phyloP scores from a whole-genome alignment of 2,329 filamentous ascomycete genomes.

The Microdochium nivale region DNA sequence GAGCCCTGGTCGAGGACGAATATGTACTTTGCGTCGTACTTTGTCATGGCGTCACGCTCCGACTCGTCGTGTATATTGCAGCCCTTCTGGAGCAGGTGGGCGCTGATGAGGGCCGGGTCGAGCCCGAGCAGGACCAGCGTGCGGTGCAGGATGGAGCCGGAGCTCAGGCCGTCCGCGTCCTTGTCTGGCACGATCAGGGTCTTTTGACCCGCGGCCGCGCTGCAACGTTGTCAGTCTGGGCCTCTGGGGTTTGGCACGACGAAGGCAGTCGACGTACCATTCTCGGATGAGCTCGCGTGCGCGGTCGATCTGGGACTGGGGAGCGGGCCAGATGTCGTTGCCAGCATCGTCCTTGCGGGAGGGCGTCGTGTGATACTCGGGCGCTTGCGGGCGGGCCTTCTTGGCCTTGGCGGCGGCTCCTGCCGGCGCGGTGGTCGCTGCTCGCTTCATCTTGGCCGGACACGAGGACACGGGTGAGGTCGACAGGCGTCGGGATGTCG shows the following conservation, averaged over 20 bases:
- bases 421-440: conserved; percentile 10
- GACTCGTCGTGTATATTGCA: conserved; percentile 44
- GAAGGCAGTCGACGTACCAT: conserved; percentile 33
- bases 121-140: conserved; percentile 53
- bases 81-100: conserved; percentile 53
- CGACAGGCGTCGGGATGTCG: neutral
- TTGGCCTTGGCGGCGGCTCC: conserved; percentile 12
- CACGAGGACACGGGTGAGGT: neutral
- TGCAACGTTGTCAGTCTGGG: conserved; percentile 16
- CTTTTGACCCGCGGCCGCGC: conserved; percentile 38
- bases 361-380: conserved; percentile 35
- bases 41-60: conserved; percentile 42
- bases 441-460: conserved; percentile 15
- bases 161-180: conserved; percentile 58
- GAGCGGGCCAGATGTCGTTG: conserved; percentile 52
- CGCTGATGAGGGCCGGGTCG: conserved; percentile 38
- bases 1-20: conserved; percentile 61
- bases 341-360: conserved; percentile 33
- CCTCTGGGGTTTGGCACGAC: neutral
- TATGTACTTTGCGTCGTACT: conserved; percentile 43
- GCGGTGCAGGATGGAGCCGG: conserved; percentile 53
- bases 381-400: conserved; percentile 18
- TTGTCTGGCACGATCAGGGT: conserved; percentile 60
- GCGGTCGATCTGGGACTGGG: conserved; percentile 40
- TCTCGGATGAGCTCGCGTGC: conserved; percentile 48